Evolutionary conservation across 768 basidiomycete genomes (phyloP).

Genomic region (Strobilomyces dryophilus): DNA sequence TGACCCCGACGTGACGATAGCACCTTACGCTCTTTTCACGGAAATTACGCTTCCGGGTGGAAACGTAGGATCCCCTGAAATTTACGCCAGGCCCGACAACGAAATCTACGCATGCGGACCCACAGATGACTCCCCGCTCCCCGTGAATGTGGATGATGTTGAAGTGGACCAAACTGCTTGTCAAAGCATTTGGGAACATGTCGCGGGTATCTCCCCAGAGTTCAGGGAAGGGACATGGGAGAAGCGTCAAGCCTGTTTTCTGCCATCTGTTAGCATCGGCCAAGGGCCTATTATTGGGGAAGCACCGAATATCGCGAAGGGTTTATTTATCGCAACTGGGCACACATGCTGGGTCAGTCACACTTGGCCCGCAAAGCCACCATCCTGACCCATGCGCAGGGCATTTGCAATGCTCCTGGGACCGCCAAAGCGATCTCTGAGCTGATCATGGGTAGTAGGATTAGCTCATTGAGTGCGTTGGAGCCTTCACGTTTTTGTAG

Average conservation of each 20-base stretch:
- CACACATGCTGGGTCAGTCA: constrained; percentile 73
- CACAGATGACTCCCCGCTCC: constrained; percentile 69
- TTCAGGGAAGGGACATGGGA: constrained; percentile 52
- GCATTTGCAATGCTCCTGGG: constrained; percentile 80
- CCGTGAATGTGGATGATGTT: constrained; percentile 70
- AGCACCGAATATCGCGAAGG: constrained; percentile 49
- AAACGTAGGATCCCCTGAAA: constrained; percentile 50
- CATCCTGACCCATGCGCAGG: constrained; percentile 36
- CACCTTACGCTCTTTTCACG: constrained; percentile 82
- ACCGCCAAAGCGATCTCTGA: constrained; percentile 73
- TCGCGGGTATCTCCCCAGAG: constrained; percentile 56
- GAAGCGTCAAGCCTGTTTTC: constrained; percentile 67
- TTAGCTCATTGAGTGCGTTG: constrained; percentile 49
- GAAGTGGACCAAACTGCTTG: constrained; percentile 53
- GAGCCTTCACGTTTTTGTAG: constrained; percentile 37
- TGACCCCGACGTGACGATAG: constrained; percentile 39
- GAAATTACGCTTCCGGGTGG: constrained; percentile 48
- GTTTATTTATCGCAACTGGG: constrained; percentile 70
- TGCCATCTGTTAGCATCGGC: constrained; percentile 54
- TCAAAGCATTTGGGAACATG: constrained; percentile 50
- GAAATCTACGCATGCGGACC: constrained; percentile 79
- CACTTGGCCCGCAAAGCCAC: background rate
- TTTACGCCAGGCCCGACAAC: constrained; percentile 66
- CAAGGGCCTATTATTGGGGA: constrained; percentile 72
- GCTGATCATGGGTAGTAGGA: constrained; percentile 63